These are phyloP conservation scores for Boletellus dicymbophilus DNA, from an alignment of 1,284 basidiomycete genomes.

Conservation along the genomic window DNA sequence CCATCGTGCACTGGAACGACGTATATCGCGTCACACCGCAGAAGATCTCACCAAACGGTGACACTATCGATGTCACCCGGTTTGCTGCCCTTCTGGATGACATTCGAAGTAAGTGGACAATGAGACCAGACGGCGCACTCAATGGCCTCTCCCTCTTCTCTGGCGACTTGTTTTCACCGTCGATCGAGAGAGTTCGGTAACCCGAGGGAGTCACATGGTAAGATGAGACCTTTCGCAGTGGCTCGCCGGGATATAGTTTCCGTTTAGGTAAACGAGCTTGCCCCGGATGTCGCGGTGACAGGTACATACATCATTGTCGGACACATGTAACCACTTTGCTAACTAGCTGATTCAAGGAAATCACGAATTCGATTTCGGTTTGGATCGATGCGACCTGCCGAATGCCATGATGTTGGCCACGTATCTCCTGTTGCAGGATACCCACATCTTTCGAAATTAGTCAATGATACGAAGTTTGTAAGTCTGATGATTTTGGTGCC, in stretches of 20 bases:
- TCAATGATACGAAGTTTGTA: conserved; percentile 56
- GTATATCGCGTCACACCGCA: not conserved
- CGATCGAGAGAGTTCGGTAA: not conserved
- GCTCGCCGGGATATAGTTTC: not conserved
- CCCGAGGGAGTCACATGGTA: not conserved
- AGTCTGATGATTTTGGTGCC: conserved; percentile 37
- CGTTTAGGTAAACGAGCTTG: not conserved
- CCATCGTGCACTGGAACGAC: not conserved
- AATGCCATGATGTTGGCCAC: not conserved
- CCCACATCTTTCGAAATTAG: conserved; percentile 74
- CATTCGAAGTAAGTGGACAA: not conserved
- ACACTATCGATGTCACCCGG: not conserved
- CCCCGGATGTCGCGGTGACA: not conserved
- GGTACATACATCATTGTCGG: not conserved
- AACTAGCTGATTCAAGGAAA: not conserved
- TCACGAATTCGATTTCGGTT: not conserved
- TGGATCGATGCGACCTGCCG: not conserved
- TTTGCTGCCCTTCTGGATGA: not conserved
- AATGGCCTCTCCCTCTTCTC: not conserved
- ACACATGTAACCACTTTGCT: too few species aligned
- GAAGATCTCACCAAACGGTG: conserved; percentile 34
- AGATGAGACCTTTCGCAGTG: not conserved
- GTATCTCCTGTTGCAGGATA: conserved; percentile 58
- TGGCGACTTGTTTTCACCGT: not conserved
- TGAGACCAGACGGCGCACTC: not conserved